Conservation (phyloP, 2,329 filamentous ascomycete genomes). For the Colletotrichum siamense region DNA sequence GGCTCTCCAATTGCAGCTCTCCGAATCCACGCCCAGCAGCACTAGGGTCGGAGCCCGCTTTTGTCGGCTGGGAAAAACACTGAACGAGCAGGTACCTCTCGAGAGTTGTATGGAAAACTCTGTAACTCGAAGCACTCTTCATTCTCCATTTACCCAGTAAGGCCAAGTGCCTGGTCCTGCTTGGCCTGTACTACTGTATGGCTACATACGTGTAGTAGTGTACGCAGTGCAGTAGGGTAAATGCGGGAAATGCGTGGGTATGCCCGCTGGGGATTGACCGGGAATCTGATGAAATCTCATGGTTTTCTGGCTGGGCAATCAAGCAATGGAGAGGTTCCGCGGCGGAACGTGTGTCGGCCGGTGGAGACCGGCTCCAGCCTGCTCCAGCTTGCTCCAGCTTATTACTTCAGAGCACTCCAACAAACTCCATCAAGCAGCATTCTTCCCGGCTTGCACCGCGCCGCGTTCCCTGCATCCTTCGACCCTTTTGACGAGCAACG, state of each 20-base stretch:
- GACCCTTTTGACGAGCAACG: not conserved
- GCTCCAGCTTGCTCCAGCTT: not conserved
- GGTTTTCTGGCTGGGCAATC: not conserved
- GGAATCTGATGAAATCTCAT: not conserved
- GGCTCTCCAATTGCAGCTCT: slow-evolving; percentile 14
- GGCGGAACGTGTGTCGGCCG: slow-evolving; percentile 11
- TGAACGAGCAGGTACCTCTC: not conserved
- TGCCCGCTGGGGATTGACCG: not conserved
- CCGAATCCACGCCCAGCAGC: slow-evolving; percentile 9
- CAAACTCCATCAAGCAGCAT: not conserved
- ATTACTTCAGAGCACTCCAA: not conserved
- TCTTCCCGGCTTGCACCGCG: not conserved
- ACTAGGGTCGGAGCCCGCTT: slow-evolving; percentile 18
- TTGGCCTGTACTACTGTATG: not conserved
- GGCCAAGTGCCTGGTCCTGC: not conserved
- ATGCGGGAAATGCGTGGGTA: slow-evolving; percentile 6
- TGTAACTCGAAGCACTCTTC: not conserved
- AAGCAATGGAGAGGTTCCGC: slow-evolving; percentile 16
- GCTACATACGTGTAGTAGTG: not conserved
- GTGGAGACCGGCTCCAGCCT: slow-evolving; percentile 12
- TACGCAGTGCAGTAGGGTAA: not conserved
- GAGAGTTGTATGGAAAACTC: not conserved
- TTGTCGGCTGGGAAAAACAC: slow-evolving; percentile 6
- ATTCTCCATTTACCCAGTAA: not conserved
- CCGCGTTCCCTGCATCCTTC: not conserved